Conservation (phyloP, 164 flowering plant species). For the Nelumbo lutea region DNA sequence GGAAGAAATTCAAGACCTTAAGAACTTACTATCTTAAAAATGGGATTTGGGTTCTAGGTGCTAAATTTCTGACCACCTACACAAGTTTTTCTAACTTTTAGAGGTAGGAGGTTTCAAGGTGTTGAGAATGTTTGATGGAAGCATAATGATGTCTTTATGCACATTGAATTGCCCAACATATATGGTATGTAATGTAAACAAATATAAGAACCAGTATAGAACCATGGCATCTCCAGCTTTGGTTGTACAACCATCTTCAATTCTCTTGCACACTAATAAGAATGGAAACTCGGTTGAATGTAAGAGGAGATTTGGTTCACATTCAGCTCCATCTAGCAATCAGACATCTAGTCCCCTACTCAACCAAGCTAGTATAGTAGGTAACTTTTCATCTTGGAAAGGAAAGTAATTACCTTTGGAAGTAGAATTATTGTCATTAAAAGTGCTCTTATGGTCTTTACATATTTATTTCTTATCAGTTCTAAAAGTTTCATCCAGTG, state of each 20-base stretch:
- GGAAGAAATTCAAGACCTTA: no score
- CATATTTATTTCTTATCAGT: no score
- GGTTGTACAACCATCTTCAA: constrained; percentile 20
- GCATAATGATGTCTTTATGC: constrained; percentile 26
- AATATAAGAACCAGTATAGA: constrained; percentile 19
- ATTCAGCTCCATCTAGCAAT: constrained; percentile 1
- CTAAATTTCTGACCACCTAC: not conserved
- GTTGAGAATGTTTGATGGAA: constrained; percentile 20
- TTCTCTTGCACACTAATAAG: constrained; percentile 28
- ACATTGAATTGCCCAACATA: constrained; percentile 20
- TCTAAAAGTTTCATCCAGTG: no score
- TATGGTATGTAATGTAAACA: constrained; percentile 16
- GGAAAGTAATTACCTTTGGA: no score
- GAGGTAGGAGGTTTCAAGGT: not conserved
- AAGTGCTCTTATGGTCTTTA: no score
- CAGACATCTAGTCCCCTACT: constrained; percentile 16
- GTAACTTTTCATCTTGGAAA: constrained; percentile 12
- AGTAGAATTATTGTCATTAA: no score
- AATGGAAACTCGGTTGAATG: constrained; percentile 24
- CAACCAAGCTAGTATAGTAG: constrained; percentile 43
- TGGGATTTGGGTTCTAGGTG: not conserved
- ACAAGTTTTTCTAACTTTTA: not conserved
- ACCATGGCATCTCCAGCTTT: constrained; percentile 15
- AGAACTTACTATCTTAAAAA: no score
- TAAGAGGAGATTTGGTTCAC: constrained; percentile 14